phyloP scores from a whole-genome alignment of 306 rosid genomes.

The Medicago lupulina region DNA sequence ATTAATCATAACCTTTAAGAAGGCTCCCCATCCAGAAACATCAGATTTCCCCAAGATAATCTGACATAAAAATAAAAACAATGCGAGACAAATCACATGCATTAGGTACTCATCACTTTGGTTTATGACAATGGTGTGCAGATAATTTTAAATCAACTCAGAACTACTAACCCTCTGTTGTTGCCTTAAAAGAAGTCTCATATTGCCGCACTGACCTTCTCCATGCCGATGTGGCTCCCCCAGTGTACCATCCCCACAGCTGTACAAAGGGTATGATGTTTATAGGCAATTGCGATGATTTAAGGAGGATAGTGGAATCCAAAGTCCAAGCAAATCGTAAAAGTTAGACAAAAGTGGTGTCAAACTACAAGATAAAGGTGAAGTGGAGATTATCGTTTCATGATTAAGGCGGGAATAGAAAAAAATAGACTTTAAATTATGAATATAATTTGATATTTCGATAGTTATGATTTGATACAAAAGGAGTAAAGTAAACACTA shows the following conservation, averaged over 20 bases:
- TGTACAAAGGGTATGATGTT: conserved; percentile 46
- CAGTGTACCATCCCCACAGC: conserved; percentile 88
- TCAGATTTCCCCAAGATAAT: conserved; percentile 93
- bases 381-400: conserved; percentile 21
- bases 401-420: conserved; percentile 8
- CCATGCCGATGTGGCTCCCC: conserved; percentile 93
- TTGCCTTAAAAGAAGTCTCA: conserved; percentile 97
- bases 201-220: conserved; percentile 96
- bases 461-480: not conserved
- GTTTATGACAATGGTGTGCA: conserved; percentile 17
- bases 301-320: not conserved
- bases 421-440: conserved; percentile 5
- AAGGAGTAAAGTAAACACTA: conserved; percentile 11
- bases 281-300: conserved; percentile 22
- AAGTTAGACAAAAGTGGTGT: not conserved
- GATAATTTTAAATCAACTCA: conserved; percentile 20
- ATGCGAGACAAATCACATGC: conserved; percentile 29
- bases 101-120: conserved; percentile 32
- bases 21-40: conserved; percentile 99
- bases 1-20: conserved; percentile 71
- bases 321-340: conserved; percentile 29
- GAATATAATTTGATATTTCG: conserved; percentile 5
- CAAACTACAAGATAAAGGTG: conserved; percentile 30
- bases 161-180: conserved; percentile 83
- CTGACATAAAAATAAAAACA: conserved; percentile 50